phyloP scores from a whole-genome alignment of 768 basidiomycete species.

The Royoungia palumana region DNA sequence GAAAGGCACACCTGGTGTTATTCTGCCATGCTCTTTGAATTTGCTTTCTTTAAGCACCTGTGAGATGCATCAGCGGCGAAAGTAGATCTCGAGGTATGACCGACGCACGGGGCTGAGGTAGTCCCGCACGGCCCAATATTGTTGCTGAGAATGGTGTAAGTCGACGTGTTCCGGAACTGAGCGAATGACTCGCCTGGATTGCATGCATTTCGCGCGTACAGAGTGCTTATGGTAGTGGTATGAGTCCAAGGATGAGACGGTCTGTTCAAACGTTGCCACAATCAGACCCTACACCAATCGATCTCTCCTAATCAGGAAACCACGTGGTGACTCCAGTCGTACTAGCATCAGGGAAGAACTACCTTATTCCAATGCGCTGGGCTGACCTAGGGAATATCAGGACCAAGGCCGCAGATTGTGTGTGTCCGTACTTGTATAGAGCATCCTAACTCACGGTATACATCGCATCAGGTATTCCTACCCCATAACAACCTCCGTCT shows the following conservation, averaged over 20 bases:
- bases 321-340: slow-evolving; percentile 13
- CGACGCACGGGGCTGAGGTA: slow-evolving; percentile 82
- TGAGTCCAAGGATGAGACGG: slow-evolving; percentile 19
- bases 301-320: slow-evolving; percentile 32
- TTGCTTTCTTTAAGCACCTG: slow-evolving; percentile 97
- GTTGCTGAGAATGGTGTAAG: slow-evolving; percentile 53
- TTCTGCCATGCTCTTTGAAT: slow-evolving; percentile 97
- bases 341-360: slow-evolving; percentile 1
- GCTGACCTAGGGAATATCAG: no score
- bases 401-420: no score
- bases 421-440: not conserved
- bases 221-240: slow-evolving; percentile 7
- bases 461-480: not conserved
- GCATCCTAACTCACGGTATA: slow-evolving; percentile 1
- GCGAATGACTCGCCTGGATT: slow-evolving; percentile 37
- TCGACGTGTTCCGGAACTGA: not conserved
- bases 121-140: slow-evolving; percentile 91
- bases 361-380: not conserved
- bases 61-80: slow-evolving; percentile 24
- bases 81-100: slow-evolving; percentile 11
- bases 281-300: slow-evolving; percentile 33
- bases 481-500: not conserved
- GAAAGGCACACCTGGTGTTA: slow-evolving; percentile 74
- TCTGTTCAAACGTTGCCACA: slow-evolving; percentile 20
- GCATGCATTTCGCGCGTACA: slow-evolving; percentile 40